Conservation (phyloP, 176 grass and related monocot genomes). For the Alopecurus myosuroides region DNA sequence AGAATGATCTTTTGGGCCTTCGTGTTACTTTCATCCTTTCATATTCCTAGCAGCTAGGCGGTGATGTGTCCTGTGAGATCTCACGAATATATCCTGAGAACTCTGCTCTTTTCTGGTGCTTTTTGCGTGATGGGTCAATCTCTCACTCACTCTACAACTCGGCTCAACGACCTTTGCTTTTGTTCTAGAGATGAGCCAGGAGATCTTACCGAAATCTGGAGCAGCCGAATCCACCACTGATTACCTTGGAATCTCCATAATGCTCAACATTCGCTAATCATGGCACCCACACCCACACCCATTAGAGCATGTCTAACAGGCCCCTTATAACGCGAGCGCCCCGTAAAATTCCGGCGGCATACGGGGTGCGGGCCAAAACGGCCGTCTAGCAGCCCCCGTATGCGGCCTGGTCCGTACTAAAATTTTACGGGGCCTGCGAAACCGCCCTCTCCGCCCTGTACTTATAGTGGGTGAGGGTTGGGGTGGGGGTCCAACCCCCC, state of each 20-base stretch:
- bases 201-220: constrained; percentile 50
- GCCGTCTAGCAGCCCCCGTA: too few relatives aligned
- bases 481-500: too few relatives aligned
- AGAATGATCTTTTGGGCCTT: background rate
- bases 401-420: too few relatives aligned
- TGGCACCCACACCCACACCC: constrained; percentile 24
- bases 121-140: constrained; percentile 24
- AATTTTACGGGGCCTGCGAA: too few relatives aligned
- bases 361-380: too few relatives aligned
- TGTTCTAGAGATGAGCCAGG: constrained; percentile 20
- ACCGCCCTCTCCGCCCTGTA: too few relatives aligned
- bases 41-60: background rate
- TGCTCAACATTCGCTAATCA: constrained; percentile 35
- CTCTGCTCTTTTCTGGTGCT: constrained; percentile 23
- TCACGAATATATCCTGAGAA: constrained; percentile 2
- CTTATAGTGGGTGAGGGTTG: too few relatives aligned
- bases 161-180: background rate
- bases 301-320: too few relatives aligned
- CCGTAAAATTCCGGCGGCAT: too few relatives aligned
- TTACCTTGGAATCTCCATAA: constrained; percentile 51
- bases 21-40: background rate
- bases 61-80: background rate
- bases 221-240: constrained; percentile 43
- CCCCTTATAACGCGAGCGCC: too few relatives aligned
- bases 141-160: background rate